Base-by-base conservation (phyloP, 2,329 filamentous ascomycete genomes). In the Fusarium tanahbumbuense region DNA sequence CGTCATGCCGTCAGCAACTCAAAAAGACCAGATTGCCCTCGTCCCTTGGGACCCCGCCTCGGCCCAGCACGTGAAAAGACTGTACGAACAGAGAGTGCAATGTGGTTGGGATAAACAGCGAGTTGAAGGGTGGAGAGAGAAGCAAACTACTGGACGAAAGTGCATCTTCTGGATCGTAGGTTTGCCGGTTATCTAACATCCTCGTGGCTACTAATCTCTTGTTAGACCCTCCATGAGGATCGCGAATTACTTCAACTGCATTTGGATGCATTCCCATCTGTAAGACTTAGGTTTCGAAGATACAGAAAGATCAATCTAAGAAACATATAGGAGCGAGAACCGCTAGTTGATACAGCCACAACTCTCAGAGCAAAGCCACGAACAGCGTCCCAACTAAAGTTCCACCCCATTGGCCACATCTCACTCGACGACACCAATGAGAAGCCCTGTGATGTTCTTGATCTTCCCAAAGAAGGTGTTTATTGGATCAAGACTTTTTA, bases 401-500 rank as follows among this genome's bases (percentile, higher is more conserved):
- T 76, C 12, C 45, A 67, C n/a, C 70, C 74, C 0, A 40, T 75
- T 0, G 74, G 74, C 4, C 74, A 76, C 11, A 75, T 76, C 30
- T 75, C 74, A 16, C 64, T 76, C 0, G 74, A 76, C 1, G 60
- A 64, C 8, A 48, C 47, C 25, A 66, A 76, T 28, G 54, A 64
- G 6, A 71, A 69, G 13, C 54, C 65, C 0, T 42, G 44, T 1
- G 34, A 53, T 6, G n/a, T 49, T 0, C 50, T 78, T 0, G 64
- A 76, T 2, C 55, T 78, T 5, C 73, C 75, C 0, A 25, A 45
- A 1, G 59, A 72, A 2, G 54, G 50, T 5, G 40, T 75, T 9
- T 77, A 73, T 48, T 78, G 76, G 76, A 78, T 78, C 41, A 78
- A 78, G 45, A 77, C 68, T 0, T 73, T 78, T 9, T 78, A 75